Evolutionary conservation across 495 filamentous ascomycete genomes (phyloP), one percentile per base, ranked within the genome.

Genomic region (Neurospora pannonica): DNA sequence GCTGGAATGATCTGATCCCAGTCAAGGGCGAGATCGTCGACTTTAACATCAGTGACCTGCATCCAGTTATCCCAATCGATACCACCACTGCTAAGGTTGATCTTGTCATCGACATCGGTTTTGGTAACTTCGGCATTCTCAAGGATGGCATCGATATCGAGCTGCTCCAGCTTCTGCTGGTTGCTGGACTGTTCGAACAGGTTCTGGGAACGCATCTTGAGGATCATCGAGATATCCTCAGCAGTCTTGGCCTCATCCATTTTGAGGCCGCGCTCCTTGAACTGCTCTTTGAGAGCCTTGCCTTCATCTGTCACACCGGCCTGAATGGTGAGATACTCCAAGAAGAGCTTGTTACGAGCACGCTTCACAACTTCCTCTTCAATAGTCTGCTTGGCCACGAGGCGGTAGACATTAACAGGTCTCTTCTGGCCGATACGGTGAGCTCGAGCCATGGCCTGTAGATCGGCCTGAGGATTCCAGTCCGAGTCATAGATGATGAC

Each of bases 1-100:
- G 94, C 94, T 1, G 96, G 97, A 75, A 99, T 99, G 79, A 99
- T 98, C 72, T 98, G 91, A 76, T 98, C 97, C 96, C 96, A 99
- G 74, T 92, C 92, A 8, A 86, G 82, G n/a, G 77, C 77, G 43
- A 97, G 87, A 76, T 94, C 91, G 79, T 97, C 93, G 31, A 97
- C 91, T 82, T 97, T 97, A 82, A 98, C 93, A 77, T 98, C 94
- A 5, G 93, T 95, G 75, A 96, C 96, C 75, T 93, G 94, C 82
- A 98, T 88, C 81, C 98, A 99, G 71, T 98, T 97, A 79, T 97
- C 96, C 72, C 94, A 96, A 74, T 95, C 93, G 70, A 98, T 92
- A 46, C 92, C 93, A 77, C 95, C 92, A 54, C 86, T 88, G 77
- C 85, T 87, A 5, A 87, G 84, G 46, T 87, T 87, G 81, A 87